These are phyloP conservation scores for Bolboschoenus planiculmis DNA, from an alignment of 176 grass and related monocot species.

Conservation along the genomic window DNA sequence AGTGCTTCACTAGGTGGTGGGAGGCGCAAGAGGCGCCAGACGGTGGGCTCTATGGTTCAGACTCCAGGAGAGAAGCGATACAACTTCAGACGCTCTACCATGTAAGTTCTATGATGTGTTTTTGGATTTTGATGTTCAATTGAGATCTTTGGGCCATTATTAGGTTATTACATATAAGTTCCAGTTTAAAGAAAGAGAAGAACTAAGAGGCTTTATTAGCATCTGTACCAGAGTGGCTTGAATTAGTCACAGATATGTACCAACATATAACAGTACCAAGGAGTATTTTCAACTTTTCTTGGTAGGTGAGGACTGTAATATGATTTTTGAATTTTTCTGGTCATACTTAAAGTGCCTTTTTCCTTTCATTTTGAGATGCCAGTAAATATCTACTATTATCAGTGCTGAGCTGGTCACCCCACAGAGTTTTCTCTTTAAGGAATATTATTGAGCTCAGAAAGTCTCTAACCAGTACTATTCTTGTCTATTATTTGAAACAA, in stretches of 20 bases:
- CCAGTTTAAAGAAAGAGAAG: background rate
- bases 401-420: background rate
- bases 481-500: background rate
- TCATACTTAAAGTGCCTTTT: background rate
- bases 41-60: background rate
- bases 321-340: background rate
- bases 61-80: constrained; percentile 25
- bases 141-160: background rate
- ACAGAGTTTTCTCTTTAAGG: background rate
- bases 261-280: background rate
- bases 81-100: constrained; percentile 22
- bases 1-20: constrained; percentile 15
- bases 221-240: background rate
- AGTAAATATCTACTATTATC: background rate
- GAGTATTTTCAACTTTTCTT: background rate
- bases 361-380: background rate
- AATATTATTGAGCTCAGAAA: background rate
- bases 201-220: background rate
- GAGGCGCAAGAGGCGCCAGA: constrained; percentile 17
- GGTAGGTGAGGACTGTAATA: background rate
- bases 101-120: background rate
- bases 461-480: background rate
- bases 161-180: background rate
- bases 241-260: background rate
- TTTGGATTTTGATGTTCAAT: background rate